A percentile compares a stretch with the other conserved stretches of the same genome.
These are phyloP conservation scores for Erythrobasidium hasegawianum DNA, from an alignment of 1,284 basidiomycete genomes.

Conservation along the genomic window DNA sequence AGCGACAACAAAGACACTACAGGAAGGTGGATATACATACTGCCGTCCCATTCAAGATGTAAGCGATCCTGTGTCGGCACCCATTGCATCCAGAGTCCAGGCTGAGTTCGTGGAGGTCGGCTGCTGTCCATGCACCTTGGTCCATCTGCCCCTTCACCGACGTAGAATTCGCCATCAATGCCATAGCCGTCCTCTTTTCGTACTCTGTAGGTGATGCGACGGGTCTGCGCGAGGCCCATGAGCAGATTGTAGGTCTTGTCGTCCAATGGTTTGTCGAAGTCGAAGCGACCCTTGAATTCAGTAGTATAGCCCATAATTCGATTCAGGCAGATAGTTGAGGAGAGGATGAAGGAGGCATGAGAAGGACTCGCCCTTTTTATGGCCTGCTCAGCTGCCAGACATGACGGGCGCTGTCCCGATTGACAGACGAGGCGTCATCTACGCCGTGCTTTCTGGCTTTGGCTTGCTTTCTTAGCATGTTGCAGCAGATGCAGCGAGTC, in stretches of 20 bases:
- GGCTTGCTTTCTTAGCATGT: too few species aligned
- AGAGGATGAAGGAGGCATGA: too few species aligned
- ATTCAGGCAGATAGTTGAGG: too few species aligned
- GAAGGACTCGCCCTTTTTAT: too few species aligned
- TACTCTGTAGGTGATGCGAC: background rate
- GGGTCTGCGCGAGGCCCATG: background rate
- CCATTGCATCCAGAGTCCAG: background rate
- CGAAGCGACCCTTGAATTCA: background rate
- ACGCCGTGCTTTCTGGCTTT: too few species aligned
- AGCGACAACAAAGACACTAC: background rate
- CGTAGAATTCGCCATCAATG: constrained; percentile 6
- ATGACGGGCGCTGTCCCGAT: too few species aligned
- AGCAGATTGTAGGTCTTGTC: constrained; percentile 6
- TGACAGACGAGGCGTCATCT: too few species aligned
- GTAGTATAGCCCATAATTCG: constrained; percentile 3
- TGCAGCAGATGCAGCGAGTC: too few species aligned
- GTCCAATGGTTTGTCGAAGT: constrained; percentile 3
- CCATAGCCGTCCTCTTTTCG: background rate
- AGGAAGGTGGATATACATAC: background rate
- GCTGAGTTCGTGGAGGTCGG: constrained; percentile 1
- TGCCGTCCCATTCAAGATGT: constrained; percentile 1
- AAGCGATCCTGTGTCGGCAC: background rate
- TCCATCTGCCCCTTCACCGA: background rate
- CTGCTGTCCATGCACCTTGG: background rate
- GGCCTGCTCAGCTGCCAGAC: too few species aligned